These are phyloP conservation scores for Aspergillus alliaceus DNA, from an alignment of 2,329 filamentous ascomycete genomes.

Conservation along the genomic window DNA sequence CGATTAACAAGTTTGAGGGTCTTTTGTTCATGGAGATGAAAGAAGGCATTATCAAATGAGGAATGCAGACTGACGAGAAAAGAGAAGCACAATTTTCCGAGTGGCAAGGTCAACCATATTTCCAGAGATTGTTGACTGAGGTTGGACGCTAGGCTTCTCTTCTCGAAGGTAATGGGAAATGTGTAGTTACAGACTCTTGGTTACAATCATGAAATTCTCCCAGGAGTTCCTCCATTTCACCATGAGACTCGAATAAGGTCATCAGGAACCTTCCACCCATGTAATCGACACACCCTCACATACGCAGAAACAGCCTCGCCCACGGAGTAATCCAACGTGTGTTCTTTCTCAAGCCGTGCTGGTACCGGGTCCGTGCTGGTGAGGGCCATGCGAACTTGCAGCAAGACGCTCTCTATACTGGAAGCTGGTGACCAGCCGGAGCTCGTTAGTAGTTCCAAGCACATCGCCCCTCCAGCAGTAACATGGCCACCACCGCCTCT, in stretches of 20 bases:
- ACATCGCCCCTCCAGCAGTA: constrained; percentile 78
- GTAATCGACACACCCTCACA: constrained; percentile 62
- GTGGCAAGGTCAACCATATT: too few relatives aligned
- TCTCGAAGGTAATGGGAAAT: too few relatives aligned
- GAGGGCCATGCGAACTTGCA: constrained; percentile 79
- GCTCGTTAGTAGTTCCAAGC: constrained; percentile 81
- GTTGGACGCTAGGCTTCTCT: too few relatives aligned
- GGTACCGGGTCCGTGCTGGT: constrained; percentile 66
- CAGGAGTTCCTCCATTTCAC: neutral
- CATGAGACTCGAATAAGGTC: constrained; percentile 56
- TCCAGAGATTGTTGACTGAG: too few relatives aligned
- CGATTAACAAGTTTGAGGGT: too few relatives aligned
- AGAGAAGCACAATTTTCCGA: too few relatives aligned
- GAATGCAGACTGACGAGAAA: too few relatives aligned
- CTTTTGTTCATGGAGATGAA: neutral
- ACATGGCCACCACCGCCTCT: constrained; percentile 82
- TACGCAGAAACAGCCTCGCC: constrained; percentile 74
- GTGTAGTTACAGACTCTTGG: too few relatives aligned
- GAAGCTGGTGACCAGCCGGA: constrained; percentile 75
- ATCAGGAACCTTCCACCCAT: constrained; percentile 72
- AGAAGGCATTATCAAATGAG: too few relatives aligned
- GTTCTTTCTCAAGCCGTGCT: constrained; percentile 60
- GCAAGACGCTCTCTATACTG: constrained; percentile 74
- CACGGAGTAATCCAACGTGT: constrained; percentile 60
- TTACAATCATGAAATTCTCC: neutral